These are phyloP conservation scores for Eustoma russellianum DNA, from an alignment of 257 asterid genomes.

Conservation along the genomic window DNA sequence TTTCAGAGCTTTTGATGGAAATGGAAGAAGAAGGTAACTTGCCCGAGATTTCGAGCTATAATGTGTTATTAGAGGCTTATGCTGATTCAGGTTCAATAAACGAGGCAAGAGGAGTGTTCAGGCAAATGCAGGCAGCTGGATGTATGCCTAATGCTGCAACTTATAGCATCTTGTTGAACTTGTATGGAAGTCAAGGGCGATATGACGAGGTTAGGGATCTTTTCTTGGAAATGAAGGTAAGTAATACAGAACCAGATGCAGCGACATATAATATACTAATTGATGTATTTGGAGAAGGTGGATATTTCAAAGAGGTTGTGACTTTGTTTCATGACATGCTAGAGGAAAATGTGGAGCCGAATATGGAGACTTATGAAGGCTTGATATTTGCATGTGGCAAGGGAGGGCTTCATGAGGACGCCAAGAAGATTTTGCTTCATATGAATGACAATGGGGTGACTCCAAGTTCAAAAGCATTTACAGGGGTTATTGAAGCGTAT, in stretches of 20 bases:
- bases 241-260: slow-evolving; percentile 83
- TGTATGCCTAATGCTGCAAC: slow-evolving; percentile 82
- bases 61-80: slow-evolving; percentile 86
- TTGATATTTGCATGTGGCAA: slow-evolving; percentile 83
- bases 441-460: slow-evolving; percentile 69
- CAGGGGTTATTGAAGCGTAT: slow-evolving; percentile 73
- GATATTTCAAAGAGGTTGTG: slow-evolving; percentile 97
- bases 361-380: slow-evolving; percentile 95
- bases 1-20: slow-evolving; percentile 60
- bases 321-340: slow-evolving; percentile 93
- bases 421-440: slow-evolving; percentile 59
- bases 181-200: slow-evolving; percentile 81
- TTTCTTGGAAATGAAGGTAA: slow-evolving; percentile 92
- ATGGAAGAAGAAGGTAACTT: slow-evolving; percentile 82
- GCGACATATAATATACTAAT: slow-evolving; percentile 83
- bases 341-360: slow-evolving; percentile 89
- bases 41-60: slow-evolving; percentile 76
- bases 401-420: slow-evolving; percentile 87
- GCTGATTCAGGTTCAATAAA: slow-evolving; percentile 53
- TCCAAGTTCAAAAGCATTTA: slow-evolving; percentile 74
- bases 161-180: slow-evolving; percentile 67
- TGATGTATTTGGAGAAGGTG: slow-evolving; percentile 90
- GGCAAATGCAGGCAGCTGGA: slow-evolving; percentile 89
- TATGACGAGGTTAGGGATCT: slow-evolving; percentile 87
- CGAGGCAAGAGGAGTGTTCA: slow-evolving; percentile 84